A percentile compares a stretch with the other conserved stretches of the same genome.
Evolutionary conservation across 805 yeast species (phyloP).

Genomic region (Yarrowia sp.): DNA sequence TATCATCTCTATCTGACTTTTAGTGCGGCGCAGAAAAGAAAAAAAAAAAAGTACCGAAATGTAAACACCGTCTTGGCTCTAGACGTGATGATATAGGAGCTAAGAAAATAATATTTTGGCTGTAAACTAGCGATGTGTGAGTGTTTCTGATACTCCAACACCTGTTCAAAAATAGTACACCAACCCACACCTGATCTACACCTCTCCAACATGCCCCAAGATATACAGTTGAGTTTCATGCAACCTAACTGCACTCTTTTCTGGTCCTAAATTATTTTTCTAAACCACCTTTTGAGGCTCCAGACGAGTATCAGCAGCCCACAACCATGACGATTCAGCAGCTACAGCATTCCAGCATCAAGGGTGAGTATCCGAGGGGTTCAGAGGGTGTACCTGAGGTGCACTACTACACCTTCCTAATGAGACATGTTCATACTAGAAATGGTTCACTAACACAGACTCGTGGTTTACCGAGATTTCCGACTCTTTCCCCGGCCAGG

Average conservation of each 20-base stretch:
- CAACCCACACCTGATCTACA: too few relatives aligned
- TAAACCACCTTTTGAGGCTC: neutral
- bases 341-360: neutral
- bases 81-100: neutral
- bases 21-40: conserved; percentile 18
- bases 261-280: conserved; percentile 4
- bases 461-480: conserved; percentile 98
- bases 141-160: too few relatives aligned
- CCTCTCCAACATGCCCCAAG: neutral
- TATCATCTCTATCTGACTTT: conserved; percentile 20
- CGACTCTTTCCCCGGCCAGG: conserved; percentile 99
- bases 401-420: too few relatives aligned
- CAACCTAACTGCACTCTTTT: conserved; percentile 11
- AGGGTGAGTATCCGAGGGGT: neutral
- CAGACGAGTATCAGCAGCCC: neutral
- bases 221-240: conserved; percentile 15
- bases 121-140: too few relatives aligned
- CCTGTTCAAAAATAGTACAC: too few relatives aligned
- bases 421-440: too few relatives aligned
- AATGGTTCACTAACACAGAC: conserved; percentile 42
- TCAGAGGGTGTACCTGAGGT: too few relatives aligned
- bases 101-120: neutral
- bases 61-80: neutral
- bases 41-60: neutral
- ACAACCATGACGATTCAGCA: neutral